Evolutionary conservation across 2,329 filamentous ascomycete species (phyloP).

Genomic region (Sporothrix brunneoviolacea): DNA sequence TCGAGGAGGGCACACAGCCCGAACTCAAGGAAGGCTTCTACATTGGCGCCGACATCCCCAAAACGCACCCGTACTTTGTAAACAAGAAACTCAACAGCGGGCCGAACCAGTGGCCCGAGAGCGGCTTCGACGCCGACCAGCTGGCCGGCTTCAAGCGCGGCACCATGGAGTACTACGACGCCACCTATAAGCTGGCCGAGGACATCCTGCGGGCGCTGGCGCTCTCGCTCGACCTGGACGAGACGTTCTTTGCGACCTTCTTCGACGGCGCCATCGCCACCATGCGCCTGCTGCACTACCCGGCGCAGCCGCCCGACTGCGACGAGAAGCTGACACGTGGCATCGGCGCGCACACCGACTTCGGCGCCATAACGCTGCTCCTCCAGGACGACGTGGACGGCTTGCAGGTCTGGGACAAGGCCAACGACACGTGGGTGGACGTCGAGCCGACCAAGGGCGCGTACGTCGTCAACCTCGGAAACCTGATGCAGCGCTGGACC

Average conservation of each 20-base stretch:
- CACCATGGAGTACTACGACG: conserved; percentile 14
- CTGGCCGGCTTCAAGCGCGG: too few species aligned
- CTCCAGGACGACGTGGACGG: conserved; percentile 44
- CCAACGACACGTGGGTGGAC: conserved; percentile 37
- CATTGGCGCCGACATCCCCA: conserved; percentile 28
- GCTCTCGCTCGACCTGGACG: conserved; percentile 36
- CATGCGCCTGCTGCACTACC: conserved; percentile 25
- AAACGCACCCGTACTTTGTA: conserved; percentile 17
- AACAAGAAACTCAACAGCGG: conserved; percentile 30
- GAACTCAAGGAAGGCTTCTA: conserved; percentile 37
- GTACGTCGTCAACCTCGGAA: conserved; percentile 44
- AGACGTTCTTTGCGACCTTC: conserved; percentile 31
- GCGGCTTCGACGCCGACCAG: background rate
- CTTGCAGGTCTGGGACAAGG: conserved; percentile 41
- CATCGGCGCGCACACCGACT: conserved; percentile 47
- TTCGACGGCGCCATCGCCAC: conserved; percentile 4
- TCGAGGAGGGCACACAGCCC: conserved; percentile 24
- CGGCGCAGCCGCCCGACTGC: conserved; percentile 22
- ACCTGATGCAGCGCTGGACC: conserved; percentile 45
- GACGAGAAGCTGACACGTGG: conserved; percentile 33
- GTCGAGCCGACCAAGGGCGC: conserved; percentile 37
- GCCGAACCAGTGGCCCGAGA: conserved; percentile 26
- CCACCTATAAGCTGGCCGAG: background rate
- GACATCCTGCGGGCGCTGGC: conserved; percentile 20
- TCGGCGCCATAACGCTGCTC: conserved; percentile 47